These are phyloP conservation scores for Alternaria longipes DNA, from an alignment of 2,329 filamentous ascomycete species.

Conservation along the genomic window DNA sequence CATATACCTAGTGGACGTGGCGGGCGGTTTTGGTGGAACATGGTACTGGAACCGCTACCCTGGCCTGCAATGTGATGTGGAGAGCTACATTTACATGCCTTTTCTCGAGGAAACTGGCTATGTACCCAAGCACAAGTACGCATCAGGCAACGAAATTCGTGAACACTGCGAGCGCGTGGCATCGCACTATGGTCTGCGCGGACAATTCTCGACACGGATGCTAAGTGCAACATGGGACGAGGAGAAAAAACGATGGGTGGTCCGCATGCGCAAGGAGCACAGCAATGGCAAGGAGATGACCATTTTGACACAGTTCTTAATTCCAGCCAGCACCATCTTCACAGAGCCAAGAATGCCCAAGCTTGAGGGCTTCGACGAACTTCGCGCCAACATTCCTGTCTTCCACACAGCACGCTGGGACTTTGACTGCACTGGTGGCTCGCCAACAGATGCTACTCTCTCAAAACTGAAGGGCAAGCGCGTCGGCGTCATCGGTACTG, in stretches of 20 bases:
- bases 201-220: constrained; percentile 37
- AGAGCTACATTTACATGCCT: constrained; percentile 68
- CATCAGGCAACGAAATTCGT: constrained; percentile 57
- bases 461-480: constrained; percentile 38
- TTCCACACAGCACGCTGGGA: constrained; percentile 60
- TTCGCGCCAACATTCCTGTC: constrained; percentile 42
- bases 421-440: constrained; percentile 54
- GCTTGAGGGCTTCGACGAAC: constrained; percentile 50
- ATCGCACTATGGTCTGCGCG: constrained; percentile 52
- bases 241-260: constrained; percentile 14
- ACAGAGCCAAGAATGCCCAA: constrained; percentile 52
- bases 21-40: constrained; percentile 58
- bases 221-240: constrained; percentile 31
- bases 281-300: constrained; percentile 16
- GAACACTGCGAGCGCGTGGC: constrained; percentile 49
- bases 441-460: constrained; percentile 36
- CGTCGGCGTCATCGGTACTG: constrained; percentile 57
- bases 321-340: constrained; percentile 46
- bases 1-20: constrained; percentile 55
- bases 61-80: constrained; percentile 64
- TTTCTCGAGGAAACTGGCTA: constrained; percentile 68
- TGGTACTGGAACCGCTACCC: constrained; percentile 62
- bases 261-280: constrained; percentile 19
- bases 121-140: constrained; percentile 61
- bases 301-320: constrained; percentile 1